Percentiles rank a stretch among this genome's conserved stretches.
phyloP scores from a whole-genome alignment of 805 yeast species.

The Yarrowia sp. region DNA sequence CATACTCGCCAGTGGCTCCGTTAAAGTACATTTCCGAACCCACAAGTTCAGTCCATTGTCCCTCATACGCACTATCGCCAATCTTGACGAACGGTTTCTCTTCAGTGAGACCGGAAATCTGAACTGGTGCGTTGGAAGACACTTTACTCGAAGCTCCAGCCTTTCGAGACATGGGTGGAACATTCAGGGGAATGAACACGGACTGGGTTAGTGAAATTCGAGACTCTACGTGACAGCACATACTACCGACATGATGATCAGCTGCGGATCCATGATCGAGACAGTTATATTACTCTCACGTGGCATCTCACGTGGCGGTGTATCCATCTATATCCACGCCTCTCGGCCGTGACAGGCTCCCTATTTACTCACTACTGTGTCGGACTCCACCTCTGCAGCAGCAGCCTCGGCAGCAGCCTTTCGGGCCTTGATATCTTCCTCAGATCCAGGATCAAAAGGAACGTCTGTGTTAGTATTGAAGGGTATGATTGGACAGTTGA shows the following conservation, averaged over 20 bases:
- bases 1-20: conserved; percentile 45
- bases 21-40: conserved; percentile 72
- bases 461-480: conserved; percentile 44
- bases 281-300: conserved; percentile 18
- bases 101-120: conserved; percentile 62
- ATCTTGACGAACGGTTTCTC: conserved; percentile 63
- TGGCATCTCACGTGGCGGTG: conserved; percentile 9
- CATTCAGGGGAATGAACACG: conserved; percentile 62
- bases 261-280: neutral
- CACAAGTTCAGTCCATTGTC: conserved; percentile 75
- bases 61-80: conserved; percentile 68
- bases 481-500: too few species aligned
- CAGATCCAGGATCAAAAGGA: conserved; percentile 87
- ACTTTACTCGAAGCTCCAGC: conserved; percentile 43
- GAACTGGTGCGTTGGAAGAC: conserved; percentile 56
- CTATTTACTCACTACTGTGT: conserved; percentile 40
- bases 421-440: conserved; percentile 66
- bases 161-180: conserved; percentile 45
- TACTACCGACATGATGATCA: conserved; percentile 11
- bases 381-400: conserved; percentile 22
- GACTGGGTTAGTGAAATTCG: conserved; percentile 45
- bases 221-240: conserved; percentile 11
- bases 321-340: conserved; percentile 9
- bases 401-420: conserved; percentile 39
- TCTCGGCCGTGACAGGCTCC: neutral